Percentiles rank a stretch among this genome's conserved stretches.
Conservation (phyloP, 192 early-diverging fungal species). For the Physocladia obscura region DNA sequence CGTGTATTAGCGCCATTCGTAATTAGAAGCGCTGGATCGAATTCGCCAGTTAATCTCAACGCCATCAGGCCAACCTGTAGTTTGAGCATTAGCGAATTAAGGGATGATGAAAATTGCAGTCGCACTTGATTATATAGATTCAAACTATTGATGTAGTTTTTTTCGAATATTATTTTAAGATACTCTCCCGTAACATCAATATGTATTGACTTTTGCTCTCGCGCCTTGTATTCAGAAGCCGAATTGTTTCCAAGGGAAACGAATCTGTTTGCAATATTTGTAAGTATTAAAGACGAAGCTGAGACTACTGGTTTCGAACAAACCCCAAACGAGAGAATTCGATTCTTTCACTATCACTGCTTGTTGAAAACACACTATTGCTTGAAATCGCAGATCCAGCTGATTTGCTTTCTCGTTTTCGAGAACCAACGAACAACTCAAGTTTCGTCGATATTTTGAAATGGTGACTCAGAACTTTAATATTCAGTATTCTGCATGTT, state of each 20-base stretch:
- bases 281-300: not conserved
- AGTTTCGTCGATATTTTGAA: conserved; percentile 74
- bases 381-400: conserved; percentile 10
- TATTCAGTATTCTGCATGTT: conserved; percentile 56
- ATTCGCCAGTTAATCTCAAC: conserved; percentile 61
- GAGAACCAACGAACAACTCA: conserved; percentile 69
- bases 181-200: conserved; percentile 67
- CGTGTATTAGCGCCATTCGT: conserved; percentile 11
- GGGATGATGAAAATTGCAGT: too few relatives aligned
- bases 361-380: not conserved
- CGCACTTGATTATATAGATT: conserved; percentile 76
- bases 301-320: not conserved
- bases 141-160: conserved; percentile 68
- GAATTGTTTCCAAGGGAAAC: conserved; percentile 67
- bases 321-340: conserved; percentile 22
- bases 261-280: conserved; percentile 45
- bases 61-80: conserved; percentile 63
- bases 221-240: conserved; percentile 57
- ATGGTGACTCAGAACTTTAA: conserved; percentile 75
- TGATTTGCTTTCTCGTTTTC: not conserved
- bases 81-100: not conserved
- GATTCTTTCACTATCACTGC: not conserved
- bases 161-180: conserved; percentile 65
- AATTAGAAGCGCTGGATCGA: conserved; percentile 11
- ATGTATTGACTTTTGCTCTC: conserved; percentile 77